phyloP scores from a whole-genome alignment of 1,139 yeast species.

The Saccharomyces hybrid region DNA sequence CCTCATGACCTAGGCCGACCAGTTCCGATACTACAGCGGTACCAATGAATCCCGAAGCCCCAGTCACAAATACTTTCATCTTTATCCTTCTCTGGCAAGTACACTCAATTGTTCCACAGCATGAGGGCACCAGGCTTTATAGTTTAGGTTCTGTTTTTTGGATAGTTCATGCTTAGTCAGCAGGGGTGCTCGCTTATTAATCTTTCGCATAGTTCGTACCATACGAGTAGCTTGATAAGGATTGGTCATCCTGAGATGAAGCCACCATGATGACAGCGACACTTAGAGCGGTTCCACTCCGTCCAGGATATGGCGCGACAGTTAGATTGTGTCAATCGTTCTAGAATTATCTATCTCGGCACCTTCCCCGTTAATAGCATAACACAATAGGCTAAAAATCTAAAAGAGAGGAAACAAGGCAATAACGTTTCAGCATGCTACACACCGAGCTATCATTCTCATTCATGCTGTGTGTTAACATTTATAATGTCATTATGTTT shows the following conservation, averaged over 20 bases:
- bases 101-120: not conserved
- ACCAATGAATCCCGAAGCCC: constrained; percentile 30
- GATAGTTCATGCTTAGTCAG: not conserved
- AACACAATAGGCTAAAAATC: not conserved
- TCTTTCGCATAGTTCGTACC: not conserved
- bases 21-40: constrained; percentile 15
- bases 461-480: not conserved
- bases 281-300: not conserved
- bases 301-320: not conserved
- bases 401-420: not conserved
- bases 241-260: not conserved
- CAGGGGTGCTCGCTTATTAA: not conserved
- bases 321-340: not conserved
- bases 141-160: not conserved
- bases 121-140: not conserved
- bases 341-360: not conserved
- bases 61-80: constrained; percentile 27
- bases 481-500: not conserved
- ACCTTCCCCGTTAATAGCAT: not conserved
- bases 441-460: not conserved
- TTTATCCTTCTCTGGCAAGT: not conserved
- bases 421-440: not conserved
- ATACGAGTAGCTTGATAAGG: not conserved
- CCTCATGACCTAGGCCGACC: constrained; percentile 14
- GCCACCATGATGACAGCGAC: not conserved